Conservation (phyloP, 2,329 filamentous ascomycete genomes). For the Botrytis tulipae region DNA sequence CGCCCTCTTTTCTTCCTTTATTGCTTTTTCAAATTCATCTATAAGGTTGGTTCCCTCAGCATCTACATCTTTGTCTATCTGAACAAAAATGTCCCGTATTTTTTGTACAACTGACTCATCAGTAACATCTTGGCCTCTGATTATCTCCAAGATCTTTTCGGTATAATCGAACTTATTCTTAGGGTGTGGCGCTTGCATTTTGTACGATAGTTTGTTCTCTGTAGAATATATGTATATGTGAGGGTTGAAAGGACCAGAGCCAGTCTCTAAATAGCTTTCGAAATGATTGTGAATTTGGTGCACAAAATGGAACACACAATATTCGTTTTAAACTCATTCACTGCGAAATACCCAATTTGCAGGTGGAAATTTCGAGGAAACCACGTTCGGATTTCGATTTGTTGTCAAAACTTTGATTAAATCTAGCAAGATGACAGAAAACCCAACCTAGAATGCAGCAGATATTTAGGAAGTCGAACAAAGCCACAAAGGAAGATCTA, state of each 20-base stretch:
- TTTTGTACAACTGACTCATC: neutral
- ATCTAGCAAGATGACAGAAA: neutral
- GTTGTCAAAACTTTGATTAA: neutral
- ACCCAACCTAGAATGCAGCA: neutral
- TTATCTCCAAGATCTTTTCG: neutral
- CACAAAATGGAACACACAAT: neutral
- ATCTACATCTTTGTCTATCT: neutral
- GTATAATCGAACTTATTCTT: neutral
- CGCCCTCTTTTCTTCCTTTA: neutral
- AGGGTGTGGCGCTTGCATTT: neutral
- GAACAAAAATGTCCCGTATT: neutral
- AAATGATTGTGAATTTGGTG: neutral
- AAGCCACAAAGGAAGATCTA: neutral
- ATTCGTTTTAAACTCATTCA: neutral
- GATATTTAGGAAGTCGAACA: neutral
- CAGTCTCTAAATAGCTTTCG: neutral
- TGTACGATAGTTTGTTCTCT: neutral
- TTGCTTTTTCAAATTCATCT: too few species aligned
- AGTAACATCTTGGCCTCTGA: neutral
- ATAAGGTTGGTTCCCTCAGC: fast-evolving
- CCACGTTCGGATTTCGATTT: neutral
- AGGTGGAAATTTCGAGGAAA: neutral
- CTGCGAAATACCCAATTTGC: neutral
- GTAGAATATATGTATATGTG: neutral
- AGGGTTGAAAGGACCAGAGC: neutral